Evolutionary conservation across 805 yeast genomes (phyloP).

Genomic region (Ogataea siamensis): DNA sequence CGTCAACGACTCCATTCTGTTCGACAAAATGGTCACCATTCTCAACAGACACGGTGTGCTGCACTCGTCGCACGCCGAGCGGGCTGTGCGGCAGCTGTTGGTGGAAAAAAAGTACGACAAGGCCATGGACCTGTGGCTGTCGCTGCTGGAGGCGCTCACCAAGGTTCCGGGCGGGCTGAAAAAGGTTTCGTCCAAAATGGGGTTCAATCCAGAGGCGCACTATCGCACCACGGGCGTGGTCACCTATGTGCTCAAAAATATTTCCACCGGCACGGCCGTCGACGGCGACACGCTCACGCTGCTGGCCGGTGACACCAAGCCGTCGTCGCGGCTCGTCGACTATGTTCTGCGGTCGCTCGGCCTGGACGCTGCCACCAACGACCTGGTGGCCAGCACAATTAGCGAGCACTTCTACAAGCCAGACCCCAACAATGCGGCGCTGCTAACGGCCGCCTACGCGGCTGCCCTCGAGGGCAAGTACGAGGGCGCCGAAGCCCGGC

Average conservation of each 20-base stretch:
- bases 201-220: background rate
- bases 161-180: slow-evolving; percentile 18
- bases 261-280: background rate
- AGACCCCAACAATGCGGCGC: slow-evolving; percentile 23
- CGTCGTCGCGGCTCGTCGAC: background rate
- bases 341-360: background rate
- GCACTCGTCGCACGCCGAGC: slow-evolving; percentile 29
- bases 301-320: slow-evolving; percentile 1
- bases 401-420: slow-evolving; percentile 2
- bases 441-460: slow-evolving; percentile 15
- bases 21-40: slow-evolving; percentile 21
- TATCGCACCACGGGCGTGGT: slow-evolving; percentile 6
- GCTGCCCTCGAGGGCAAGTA: slow-evolving; percentile 20
- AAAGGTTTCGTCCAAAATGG: too few species aligned
- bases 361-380: background rate
- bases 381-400: background rate
- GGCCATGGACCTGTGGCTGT: slow-evolving; percentile 32
- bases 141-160: slow-evolving; percentile 27
- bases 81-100: slow-evolving; percentile 24
- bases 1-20: slow-evolving; percentile 25
- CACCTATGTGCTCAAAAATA: slow-evolving; percentile 1
- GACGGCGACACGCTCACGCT: background rate
- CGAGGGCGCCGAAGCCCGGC: slow-evolving; percentile 16
- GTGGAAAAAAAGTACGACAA: slow-evolving; percentile 25
- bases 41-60: slow-evolving; percentile 20